A percentile compares a stretch with the other conserved stretches of the same genome.
These are phyloP conservation scores for Rubia tinctorum DNA, from an alignment of 305 asterid genomes.

Conservation along the genomic window DNA sequence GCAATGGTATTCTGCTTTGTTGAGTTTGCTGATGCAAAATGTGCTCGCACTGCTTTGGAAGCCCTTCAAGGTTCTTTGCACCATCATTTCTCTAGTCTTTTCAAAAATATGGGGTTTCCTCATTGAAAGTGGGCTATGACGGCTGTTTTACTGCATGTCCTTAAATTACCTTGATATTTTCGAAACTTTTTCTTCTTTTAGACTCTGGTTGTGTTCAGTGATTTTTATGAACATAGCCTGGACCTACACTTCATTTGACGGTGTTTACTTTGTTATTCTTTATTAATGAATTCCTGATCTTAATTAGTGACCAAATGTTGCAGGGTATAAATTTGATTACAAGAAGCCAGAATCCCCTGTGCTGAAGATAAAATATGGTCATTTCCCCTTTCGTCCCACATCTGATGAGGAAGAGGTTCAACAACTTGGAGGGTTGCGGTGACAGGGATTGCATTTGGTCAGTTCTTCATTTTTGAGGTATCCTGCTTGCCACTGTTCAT, in stretches of 20 bases:
- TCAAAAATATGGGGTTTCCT: not conserved
- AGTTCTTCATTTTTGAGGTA: slow-evolving; percentile 1
- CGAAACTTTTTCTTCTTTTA: not conserved
- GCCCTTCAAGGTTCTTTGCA: slow-evolving; percentile 65
- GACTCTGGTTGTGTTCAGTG: not conserved
- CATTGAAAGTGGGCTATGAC: not conserved
- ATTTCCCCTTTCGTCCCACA: slow-evolving; percentile 59
- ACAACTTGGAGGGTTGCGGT: slow-evolving; percentile 26
- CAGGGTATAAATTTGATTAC: slow-evolving; percentile 72
- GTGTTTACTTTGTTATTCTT: not conserved
- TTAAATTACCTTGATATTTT: not conserved
- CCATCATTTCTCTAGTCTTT: not conserved
- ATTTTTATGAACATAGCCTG: not conserved
- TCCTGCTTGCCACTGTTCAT: not conserved
- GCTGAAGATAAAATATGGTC: slow-evolving; percentile 48
- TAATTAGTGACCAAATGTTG: not conserved
- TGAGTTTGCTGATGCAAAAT: slow-evolving; percentile 66
- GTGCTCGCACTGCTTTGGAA: slow-evolving; percentile 65
- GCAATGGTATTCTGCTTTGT: slow-evolving; percentile 74
- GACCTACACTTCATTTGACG: not conserved
- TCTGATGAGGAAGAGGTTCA: slow-evolving; percentile 35
- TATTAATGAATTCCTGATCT: not conserved
- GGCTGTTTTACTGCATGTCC: not conserved
- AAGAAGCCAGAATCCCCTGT: slow-evolving; percentile 53
- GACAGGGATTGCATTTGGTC: slow-evolving; percentile 14